Conservation (phyloP, 768 basidiomycete species). For the Kondoa malvinella region DNA sequence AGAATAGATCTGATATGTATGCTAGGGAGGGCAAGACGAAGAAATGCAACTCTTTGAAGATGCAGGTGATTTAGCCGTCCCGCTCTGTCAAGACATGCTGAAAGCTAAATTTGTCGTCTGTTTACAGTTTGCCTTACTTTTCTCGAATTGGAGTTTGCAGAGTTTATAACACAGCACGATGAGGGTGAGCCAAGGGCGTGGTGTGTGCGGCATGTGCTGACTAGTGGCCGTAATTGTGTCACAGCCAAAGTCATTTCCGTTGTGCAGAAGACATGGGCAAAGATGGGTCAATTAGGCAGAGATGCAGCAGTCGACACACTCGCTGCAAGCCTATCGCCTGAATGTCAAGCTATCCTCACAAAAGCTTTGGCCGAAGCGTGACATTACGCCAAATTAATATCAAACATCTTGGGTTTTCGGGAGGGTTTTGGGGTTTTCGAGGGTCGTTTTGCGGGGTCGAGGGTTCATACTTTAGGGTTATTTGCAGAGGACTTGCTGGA, state of each 20-base stretch:
- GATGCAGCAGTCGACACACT: background rate
- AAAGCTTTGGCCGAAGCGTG: background rate
- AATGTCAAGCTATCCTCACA: background rate
- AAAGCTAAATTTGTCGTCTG: background rate
- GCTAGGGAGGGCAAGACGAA: background rate
- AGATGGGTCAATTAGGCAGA: background rate
- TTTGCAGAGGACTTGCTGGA: too few relatives aligned
- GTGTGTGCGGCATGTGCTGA: background rate
- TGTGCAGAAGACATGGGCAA: background rate
- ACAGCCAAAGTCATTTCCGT: background rate
- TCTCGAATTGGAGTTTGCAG: background rate
- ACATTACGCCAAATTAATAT: background rate
- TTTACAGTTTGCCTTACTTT: background rate
- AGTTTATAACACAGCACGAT: background rate
- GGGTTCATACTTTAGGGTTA: too few relatives aligned
- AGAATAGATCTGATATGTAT: too few relatives aligned
- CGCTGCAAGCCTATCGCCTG: background rate
- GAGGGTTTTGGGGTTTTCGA: background rate
- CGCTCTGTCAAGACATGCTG: background rate
- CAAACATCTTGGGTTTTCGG: background rate
- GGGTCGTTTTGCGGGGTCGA: background rate
- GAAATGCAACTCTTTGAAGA: background rate
- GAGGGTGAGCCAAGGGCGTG: background rate
- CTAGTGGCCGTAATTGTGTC: background rate
- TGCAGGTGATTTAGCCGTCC: background rate